Evolutionary conservation across 345 rosid species (phyloP), one percentile per base, ranked within the genome.

Genomic region (Syzygium oleosum): DNA sequence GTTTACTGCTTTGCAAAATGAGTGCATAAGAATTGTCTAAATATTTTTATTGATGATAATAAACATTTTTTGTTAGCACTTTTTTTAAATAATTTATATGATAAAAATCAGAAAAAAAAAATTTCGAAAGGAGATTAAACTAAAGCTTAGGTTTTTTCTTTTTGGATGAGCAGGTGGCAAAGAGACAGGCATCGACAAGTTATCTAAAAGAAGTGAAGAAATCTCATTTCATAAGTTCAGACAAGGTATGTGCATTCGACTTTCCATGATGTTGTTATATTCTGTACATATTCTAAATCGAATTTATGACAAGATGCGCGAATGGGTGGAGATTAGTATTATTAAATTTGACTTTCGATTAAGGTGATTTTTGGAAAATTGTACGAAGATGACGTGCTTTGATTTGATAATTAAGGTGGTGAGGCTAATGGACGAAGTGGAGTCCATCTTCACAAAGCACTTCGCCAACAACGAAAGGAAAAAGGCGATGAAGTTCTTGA

Each of bases 371-470:
- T 22, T 7, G 52, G 1, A 52, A 84, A 51, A 68, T 68, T 68
- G 46, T 41, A 38, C 21, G 83, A 41, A 22, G 49, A 9, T 73
- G 49, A 73, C 83, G 21, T 10, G 83, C 12, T 73, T 73, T 38
- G 49, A 73, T 73, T 38, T 73, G 83, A 38, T 73, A 86, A 84
- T 77, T 77, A 90, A 98, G 99, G 95, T 94, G 88, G 97, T 97
- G 13, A 94, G 95, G 90, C 92, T 96, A 46, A 98, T 96, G 98
- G 99, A 98, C 85, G 99, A 98, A 91, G 99, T 97, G 96, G 99
- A 98, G 93, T 94, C 96, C 93, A 90, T 94, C 87, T 97, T 98
- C 94, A 97, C 99, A 92, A 94, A 94, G 96, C 96, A 96, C 95
- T 97, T 98, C 91, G 94, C 98, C 88, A 97, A 89, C 93, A 95